These are phyloP conservation scores for Carex kokanica DNA, from an alignment of 176 grass and related monocot genomes.

Conservation along the genomic window DNA sequence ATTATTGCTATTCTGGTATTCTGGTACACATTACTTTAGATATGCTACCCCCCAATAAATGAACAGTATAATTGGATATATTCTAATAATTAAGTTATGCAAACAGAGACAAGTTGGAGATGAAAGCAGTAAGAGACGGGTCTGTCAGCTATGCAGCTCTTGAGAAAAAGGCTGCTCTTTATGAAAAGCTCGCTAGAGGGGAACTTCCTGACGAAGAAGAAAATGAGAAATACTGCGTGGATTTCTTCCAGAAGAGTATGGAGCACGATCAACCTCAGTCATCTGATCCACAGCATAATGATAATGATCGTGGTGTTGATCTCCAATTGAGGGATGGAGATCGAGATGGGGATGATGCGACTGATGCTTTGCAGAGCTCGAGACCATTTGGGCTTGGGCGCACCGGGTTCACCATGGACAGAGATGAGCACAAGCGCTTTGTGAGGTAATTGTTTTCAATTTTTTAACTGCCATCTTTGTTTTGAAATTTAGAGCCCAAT, in stretches of 20 bases:
- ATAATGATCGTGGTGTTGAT: conserved; percentile 19
- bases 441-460: conserved; percentile 64
- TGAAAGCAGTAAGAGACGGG: conserved; percentile 85
- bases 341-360: conserved; percentile 49
- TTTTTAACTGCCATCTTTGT: neutral
- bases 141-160: conserved; percentile 69
- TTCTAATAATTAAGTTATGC: neutral
- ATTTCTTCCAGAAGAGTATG: conserved; percentile 84
- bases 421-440: conserved; percentile 85
- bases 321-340: conserved; percentile 4
- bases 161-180: conserved; percentile 84
- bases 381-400: conserved; percentile 65
- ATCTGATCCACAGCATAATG: conserved; percentile 32
- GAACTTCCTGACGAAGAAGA: conserved; percentile 88
- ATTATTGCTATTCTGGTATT: neutral
- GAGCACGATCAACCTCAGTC: conserved; percentile 40
- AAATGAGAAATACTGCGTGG: conserved; percentile 88
- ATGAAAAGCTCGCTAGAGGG: conserved; percentile 79
- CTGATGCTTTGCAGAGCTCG: conserved; percentile 36
- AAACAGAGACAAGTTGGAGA: conserved; percentile 85
- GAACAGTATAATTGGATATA: neutral
- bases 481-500: neutral
- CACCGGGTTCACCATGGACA: conserved; percentile 44
- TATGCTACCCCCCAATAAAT: neutral
- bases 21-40: neutral